Percentiles rank a stretch among this genome's conserved stretches.
These are phyloP conservation scores for Globisporangium orthogonon DNA, from an alignment of 352 stramenopile species.

Conservation along the genomic window DNA sequence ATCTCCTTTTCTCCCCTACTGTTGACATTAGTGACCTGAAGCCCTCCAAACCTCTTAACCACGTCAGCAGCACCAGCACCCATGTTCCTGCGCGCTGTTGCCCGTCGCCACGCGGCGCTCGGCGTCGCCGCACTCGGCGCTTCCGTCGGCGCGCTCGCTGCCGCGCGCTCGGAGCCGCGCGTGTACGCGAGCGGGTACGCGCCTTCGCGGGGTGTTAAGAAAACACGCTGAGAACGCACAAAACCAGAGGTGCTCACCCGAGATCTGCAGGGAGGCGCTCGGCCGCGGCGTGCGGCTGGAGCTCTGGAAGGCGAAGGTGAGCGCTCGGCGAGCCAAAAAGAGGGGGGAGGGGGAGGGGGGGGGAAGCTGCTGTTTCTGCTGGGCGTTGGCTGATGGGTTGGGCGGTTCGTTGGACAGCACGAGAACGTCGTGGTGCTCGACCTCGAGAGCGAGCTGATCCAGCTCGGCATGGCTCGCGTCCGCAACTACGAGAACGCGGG, in stretches of 20 bases:
- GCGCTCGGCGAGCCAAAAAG: not conserved
- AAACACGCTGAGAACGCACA: not conserved
- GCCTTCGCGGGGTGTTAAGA: not conserved
- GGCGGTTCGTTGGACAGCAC: conserved; percentile 30
- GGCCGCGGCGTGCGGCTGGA: conserved; percentile 75
- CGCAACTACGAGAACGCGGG: conserved; percentile 68
- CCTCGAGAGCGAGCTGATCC: conserved; percentile 79
- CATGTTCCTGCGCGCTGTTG: conserved; percentile 37
- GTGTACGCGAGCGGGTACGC: conserved; percentile 68
- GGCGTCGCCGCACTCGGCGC: conserved; percentile 29
- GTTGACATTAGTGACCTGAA: too few relatives aligned
- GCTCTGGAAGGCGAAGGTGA: conserved; percentile 82
- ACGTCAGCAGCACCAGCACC: not conserved
- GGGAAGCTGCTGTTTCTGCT: too few relatives aligned
- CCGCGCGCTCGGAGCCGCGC: conserved; percentile 38
- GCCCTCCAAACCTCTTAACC: not conserved
- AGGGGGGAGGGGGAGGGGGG: too few relatives aligned
- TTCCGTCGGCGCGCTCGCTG: conserved; percentile 22
- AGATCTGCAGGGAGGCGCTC: conserved; percentile 51
- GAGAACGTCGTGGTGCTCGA: conserved; percentile 84
- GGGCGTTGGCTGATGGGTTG: not conserved
- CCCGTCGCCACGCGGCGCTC: conserved; percentile 27
- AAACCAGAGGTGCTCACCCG: not conserved
- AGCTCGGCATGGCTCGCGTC: conserved; percentile 76
- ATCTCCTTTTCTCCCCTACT: too few relatives aligned